Evolutionary conservation across 352 stramenopile genomes (phyloP).

Genomic region (Phytophthora colocasiae): DNA sequence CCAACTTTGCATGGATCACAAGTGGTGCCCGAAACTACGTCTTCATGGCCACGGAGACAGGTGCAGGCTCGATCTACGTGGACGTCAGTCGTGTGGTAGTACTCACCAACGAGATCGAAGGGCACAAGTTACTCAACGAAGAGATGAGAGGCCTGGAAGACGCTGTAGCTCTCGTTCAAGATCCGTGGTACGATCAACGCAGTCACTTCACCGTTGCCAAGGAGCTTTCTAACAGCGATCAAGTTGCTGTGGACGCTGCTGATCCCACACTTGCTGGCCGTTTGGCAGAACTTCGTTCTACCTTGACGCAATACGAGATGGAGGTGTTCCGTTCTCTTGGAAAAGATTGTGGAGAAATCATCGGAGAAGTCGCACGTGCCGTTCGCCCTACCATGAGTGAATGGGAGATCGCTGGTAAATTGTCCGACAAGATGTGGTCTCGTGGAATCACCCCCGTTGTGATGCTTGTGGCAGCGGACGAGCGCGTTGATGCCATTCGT

Average conservation of each 20-base stretch:
- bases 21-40: constrained; percentile 68
- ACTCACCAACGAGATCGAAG: constrained; percentile 81
- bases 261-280: constrained; percentile 37
- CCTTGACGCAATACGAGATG: constrained; percentile 65
- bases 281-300: constrained; percentile 46
- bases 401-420: constrained; percentile 57
- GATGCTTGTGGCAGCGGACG: constrained; percentile 67
- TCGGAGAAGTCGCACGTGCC: constrained; percentile 53
- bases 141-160: constrained; percentile 63
- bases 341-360: constrained; percentile 69
- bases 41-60: constrained; percentile 71
- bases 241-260: constrained; percentile 40
- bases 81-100: constrained; percentile 56
- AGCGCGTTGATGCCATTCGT: constrained; percentile 69
- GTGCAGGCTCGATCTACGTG: constrained; percentile 71
- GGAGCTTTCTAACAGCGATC: constrained; percentile 49
- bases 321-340: constrained; percentile 60
- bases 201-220: constrained; percentile 38
- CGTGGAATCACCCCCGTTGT: constrained; percentile 66
- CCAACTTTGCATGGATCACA: constrained; percentile 80
- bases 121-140: constrained; percentile 72
- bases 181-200: constrained; percentile 63
- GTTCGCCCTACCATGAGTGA: constrained; percentile 59
- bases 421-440: constrained; percentile 47
- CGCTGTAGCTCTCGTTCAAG: constrained; percentile 49